Evolutionary conservation across 208 protist genomes (phyloP).

Genomic region (Trypanosoma conorhini): DNA sequence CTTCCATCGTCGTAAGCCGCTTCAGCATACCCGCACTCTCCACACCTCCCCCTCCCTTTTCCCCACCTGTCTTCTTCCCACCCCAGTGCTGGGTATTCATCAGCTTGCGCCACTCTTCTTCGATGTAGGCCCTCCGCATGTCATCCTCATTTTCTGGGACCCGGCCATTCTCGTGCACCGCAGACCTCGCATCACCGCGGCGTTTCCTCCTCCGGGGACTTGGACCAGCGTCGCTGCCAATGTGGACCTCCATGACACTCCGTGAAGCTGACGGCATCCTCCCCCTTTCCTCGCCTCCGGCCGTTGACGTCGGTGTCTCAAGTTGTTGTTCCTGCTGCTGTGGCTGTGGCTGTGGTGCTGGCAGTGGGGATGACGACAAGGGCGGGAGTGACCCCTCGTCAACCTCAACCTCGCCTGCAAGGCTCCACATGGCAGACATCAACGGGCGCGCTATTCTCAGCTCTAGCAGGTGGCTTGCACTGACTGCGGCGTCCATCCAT

Average conservation of each 20-base stretch:
- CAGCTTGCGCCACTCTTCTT: slow-evolving; percentile 19
- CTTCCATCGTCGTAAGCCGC: slow-evolving; percentile 36
- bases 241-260: slow-evolving; percentile 4
- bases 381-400: slow-evolving; percentile 15
- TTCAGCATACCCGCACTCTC: not conserved
- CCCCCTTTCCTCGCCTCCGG: not conserved
- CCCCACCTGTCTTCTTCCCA: not conserved
- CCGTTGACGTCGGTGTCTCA: not conserved
- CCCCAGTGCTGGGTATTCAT: not conserved
- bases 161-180: not conserved
- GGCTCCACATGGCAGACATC: slow-evolving; percentile 23
- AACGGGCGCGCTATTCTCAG: slow-evolving; percentile 34
- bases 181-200: slow-evolving; percentile 10
- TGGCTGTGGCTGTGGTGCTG: not conserved
- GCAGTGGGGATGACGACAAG: not conserved
- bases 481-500: slow-evolving; percentile 17
- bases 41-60: not conserved
- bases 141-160: slow-evolving; percentile 8
- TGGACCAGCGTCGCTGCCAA: not conserved
- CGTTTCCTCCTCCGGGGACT: slow-evolving; percentile 17
- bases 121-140: slow-evolving; percentile 18
- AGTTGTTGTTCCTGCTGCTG: slow-evolving; percentile 5
- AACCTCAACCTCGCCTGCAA: slow-evolving; percentile 23
- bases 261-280: not conserved
- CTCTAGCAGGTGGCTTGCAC: not conserved